These are phyloP conservation scores for Fistulina hepatica DNA, from an alignment of 1,284 basidiomycete species.

Conservation along the genomic window DNA sequence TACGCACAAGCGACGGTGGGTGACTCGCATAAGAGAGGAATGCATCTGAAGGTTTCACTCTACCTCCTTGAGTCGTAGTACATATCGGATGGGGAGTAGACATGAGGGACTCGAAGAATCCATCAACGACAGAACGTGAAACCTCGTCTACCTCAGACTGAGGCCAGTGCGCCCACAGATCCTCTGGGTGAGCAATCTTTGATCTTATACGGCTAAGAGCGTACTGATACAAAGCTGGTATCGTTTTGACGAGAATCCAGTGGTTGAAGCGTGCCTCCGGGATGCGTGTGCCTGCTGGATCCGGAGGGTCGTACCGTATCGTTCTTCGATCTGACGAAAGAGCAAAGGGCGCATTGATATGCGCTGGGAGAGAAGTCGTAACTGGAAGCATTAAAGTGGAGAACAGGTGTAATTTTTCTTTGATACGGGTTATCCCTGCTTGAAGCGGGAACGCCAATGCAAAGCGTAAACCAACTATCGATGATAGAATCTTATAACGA, in stretches of 20 bases:
- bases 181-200: slow-evolving; percentile 4
- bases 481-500: slow-evolving; percentile 2
- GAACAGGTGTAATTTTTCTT: too few species aligned
- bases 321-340: slow-evolving; percentile 23
- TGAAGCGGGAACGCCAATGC: slow-evolving; percentile 4
- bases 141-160: background rate
- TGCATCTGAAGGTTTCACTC: background rate
- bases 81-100: background rate
- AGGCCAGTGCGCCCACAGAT: background rate
- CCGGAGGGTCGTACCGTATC: slow-evolving; percentile 16
- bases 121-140: background rate
- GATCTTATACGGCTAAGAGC: slow-evolving; percentile 8
- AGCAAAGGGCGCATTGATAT: slow-evolving; percentile 24
- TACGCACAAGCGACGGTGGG: too few species aligned
- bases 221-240: slow-evolving; percentile 11
- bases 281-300: slow-evolving; percentile 7
- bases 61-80: background rate
- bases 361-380: slow-evolving; percentile 20
- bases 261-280: slow-evolving; percentile 11
- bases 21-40: background rate
- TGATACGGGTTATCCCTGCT: background rate
- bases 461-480: background rate
- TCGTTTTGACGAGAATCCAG: slow-evolving; percentile 9
- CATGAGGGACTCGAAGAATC: background rate
- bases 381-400: slow-evolving; percentile 23